A percentile compares a stretch with the other conserved stretches of the same genome.
phyloP scores from a whole-genome alignment of 2,329 filamentous ascomycete genomes.

The Alternaria sp. region DNA sequence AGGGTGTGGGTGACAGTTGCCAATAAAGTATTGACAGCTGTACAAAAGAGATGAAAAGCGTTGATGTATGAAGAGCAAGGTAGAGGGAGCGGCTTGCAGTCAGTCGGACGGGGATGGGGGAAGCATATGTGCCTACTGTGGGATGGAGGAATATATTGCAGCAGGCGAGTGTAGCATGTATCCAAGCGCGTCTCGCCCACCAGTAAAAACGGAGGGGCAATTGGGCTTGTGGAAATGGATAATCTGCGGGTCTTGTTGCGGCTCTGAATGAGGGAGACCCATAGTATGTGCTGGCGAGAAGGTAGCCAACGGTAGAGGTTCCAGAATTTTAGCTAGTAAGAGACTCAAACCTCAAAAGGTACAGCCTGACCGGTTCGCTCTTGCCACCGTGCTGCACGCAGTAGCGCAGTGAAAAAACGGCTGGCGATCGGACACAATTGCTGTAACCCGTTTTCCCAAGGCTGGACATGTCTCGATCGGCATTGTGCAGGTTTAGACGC shows the following conservation, averaged over 20 bases:
- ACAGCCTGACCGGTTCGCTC: constrained; percentile 48
- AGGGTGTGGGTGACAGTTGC: constrained; percentile 41
- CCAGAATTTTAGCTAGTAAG: constrained; percentile 48
- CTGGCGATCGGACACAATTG: constrained; percentile 41
- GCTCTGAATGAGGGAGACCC: constrained; percentile 54
- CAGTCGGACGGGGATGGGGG: constrained; percentile 41
- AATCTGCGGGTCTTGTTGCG: constrained; percentile 51
- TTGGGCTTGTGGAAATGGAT: constrained; percentile 47
- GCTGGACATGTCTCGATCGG: constrained; percentile 45
- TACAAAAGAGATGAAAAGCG: constrained; percentile 36
- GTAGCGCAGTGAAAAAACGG: constrained; percentile 45
- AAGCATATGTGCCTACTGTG: constrained; percentile 47
- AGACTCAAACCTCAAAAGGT: constrained; percentile 45
- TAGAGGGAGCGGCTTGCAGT: constrained; percentile 48
- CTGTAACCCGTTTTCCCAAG: constrained; percentile 41
- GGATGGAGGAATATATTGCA: constrained; percentile 52
- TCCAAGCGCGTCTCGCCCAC: constrained; percentile 53
- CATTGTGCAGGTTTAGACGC: constrained; percentile 33
- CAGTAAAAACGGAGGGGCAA: constrained; percentile 60
- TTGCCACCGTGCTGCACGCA: constrained; percentile 47
- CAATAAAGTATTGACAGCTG: constrained; percentile 48
- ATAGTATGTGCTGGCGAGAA: constrained; percentile 86
- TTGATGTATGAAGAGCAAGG: constrained; percentile 45
- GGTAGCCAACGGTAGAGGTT: constrained; percentile 37
- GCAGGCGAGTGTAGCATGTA: constrained; percentile 49